phyloP scores from a whole-genome alignment of 768 basidiomycete genomes.

The Suillus luteus region DNA sequence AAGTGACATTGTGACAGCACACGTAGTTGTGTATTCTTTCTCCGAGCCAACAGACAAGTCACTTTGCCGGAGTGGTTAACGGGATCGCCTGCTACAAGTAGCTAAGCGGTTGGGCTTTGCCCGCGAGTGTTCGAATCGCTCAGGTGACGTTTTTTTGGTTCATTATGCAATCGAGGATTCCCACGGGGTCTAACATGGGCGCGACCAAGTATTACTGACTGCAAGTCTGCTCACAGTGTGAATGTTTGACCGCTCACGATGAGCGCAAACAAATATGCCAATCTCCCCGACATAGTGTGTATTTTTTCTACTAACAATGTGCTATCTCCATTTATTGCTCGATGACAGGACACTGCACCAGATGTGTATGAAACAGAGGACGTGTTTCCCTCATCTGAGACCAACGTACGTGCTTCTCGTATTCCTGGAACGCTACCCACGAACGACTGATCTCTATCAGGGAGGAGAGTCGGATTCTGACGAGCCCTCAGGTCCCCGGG shows the following conservation, averaged over 20 bases:
- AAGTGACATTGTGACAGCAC: no score
- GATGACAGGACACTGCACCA: constrained; percentile 77
- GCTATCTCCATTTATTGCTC: constrained; percentile 10
- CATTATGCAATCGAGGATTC: background rate
- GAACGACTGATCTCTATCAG: constrained; percentile 35
- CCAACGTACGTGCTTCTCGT: constrained; percentile 44
- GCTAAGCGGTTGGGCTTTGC: constrained; percentile 60
- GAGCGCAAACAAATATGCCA: constrained; percentile 80
- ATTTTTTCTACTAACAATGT: background rate
- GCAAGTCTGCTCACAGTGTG: background rate
- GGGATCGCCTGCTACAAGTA: constrained; percentile 70
- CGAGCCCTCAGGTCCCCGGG: constrained; percentile 49
- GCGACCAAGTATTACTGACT: background rate
- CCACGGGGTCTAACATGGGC: background rate
- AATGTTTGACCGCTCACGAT: constrained; percentile 33
- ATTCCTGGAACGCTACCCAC: background rate
- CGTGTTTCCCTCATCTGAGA: constrained; percentile 53
- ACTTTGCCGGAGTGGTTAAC: constrained; percentile 97
- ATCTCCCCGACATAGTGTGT: constrained; percentile 89
- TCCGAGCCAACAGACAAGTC: constrained; percentile 38
- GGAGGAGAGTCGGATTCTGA: constrained; percentile 70
- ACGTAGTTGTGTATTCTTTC: background rate
- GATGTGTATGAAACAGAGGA: constrained; percentile 95
- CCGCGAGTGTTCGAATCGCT: constrained; percentile 65
- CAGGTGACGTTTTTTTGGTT: constrained; percentile 52